Conservation (phyloP, 2,329 filamentous ascomycete species). For the Cladophialophora bantiana region DNA sequence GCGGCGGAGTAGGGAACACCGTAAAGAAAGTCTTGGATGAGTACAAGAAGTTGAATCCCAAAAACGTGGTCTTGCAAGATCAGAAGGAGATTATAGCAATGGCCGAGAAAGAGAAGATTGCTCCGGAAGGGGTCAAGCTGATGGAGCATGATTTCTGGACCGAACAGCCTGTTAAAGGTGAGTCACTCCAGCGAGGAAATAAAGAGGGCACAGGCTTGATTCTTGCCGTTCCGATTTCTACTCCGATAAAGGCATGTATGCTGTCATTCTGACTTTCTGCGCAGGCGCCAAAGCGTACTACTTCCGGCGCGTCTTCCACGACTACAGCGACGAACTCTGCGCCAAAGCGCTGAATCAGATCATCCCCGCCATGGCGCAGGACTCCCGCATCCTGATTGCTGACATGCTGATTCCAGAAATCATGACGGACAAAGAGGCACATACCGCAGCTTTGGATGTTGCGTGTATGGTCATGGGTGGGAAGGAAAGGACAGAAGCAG, state of each 20-base stretch:
- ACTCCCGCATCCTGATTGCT: conserved; percentile 40
- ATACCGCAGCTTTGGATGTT: conserved; percentile 40
- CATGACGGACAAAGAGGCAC: conserved; percentile 33
- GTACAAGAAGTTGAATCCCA: conserved; percentile 21
- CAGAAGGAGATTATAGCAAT: conserved; percentile 18
- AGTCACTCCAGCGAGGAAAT: background rate
- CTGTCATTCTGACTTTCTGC: conserved; percentile 12
- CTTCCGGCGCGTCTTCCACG: conserved; percentile 44
- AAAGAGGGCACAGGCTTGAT: background rate
- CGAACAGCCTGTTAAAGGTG: conserved; percentile 41
- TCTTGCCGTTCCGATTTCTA: background rate
- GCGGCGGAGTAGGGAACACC: conserved; percentile 33
- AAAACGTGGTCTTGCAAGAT: conserved; percentile 32
- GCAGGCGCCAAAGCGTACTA: conserved; percentile 44
- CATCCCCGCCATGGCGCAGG: conserved; percentile 38
- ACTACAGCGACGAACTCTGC: conserved; percentile 40
- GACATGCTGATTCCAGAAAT: conserved; percentile 43
- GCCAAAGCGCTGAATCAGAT: conserved; percentile 41
- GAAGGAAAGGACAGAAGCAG: conserved; percentile 42
- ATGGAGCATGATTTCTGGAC: conserved; percentile 48
- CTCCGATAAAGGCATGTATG: background rate
- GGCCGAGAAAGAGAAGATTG: conserved; percentile 26
- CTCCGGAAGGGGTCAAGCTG: conserved; percentile 25
- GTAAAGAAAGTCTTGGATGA: conserved; percentile 28
- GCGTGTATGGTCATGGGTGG: conserved; percentile 43